Percentiles rank a stretch among this genome's conserved stretches.
These are phyloP conservation scores for Phialophora verrucosa DNA, from an alignment of 2,329 filamentous ascomycete genomes.

Conservation along the genomic window DNA sequence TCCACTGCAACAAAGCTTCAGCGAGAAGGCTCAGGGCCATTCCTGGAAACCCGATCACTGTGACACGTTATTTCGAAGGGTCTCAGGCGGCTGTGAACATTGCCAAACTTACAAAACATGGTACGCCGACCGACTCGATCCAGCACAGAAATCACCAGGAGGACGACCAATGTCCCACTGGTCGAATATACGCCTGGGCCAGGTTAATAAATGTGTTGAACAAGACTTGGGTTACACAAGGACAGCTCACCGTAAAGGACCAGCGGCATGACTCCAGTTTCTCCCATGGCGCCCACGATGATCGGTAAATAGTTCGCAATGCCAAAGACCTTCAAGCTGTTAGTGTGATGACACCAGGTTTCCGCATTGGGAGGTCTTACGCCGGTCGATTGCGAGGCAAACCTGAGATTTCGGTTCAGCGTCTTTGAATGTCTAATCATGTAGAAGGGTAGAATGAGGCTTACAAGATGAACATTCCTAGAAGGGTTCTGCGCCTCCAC, in stretches of 20 bases:
- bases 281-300: slow-evolving; percentile 46
- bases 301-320: slow-evolving; percentile 50
- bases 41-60: slow-evolving; percentile 41
- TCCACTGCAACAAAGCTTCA: slow-evolving; percentile 45
- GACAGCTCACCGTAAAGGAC: slow-evolving; percentile 46
- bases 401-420: no score
- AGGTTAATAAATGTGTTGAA: neutral
- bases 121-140: slow-evolving; percentile 70
- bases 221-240: neutral
- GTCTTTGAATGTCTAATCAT: no score
- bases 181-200: slow-evolving; percentile 53
- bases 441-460: no score
- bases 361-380: slow-evolving; percentile 18
- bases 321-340: slow-evolving; percentile 34
- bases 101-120: slow-evolving; percentile 30
- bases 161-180: slow-evolving; percentile 63
- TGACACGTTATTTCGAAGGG: neutral
- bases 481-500: slow-evolving; percentile 22
- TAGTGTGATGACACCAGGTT: no score
- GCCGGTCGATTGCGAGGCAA: slow-evolving; percentile 43
- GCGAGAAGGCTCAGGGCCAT: slow-evolving; percentile 49
- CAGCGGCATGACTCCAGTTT: slow-evolving; percentile 48
- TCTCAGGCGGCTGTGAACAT: neutral
- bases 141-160: slow-evolving; percentile 72
- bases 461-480: slow-evolving; percentile 27